Conservation (phyloP, 23 red algal species). For the Cyanidiococcus yangmingshanensis region DNA sequence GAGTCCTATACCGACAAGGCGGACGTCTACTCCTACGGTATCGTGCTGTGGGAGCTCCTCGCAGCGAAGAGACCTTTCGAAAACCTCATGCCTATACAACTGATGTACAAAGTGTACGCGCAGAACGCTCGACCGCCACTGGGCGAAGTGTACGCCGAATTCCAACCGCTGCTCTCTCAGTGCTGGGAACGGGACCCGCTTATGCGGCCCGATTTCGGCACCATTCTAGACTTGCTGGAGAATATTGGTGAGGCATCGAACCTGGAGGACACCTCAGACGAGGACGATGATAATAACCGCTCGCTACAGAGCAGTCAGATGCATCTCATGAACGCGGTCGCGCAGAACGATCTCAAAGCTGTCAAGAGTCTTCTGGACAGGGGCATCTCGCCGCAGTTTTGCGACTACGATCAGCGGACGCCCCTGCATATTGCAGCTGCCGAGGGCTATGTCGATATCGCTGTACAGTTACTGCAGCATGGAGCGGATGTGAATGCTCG, state of each 20-base stretch:
- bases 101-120: conserved; percentile 79
- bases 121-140: conserved; percentile 65
- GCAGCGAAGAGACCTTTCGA: conserved; percentile 59
- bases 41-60: conserved; percentile 88
- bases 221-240: conserved; percentile 59
- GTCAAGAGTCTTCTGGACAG: conserved; percentile 40
- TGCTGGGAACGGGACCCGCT: conserved; percentile 57
- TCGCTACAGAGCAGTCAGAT: neutral
- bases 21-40: conserved; percentile 94
- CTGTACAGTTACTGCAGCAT: conserved; percentile 38
- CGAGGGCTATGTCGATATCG: conserved; percentile 62
- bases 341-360: neutral
- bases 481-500: conserved; percentile 44
- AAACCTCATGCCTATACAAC: conserved; percentile 70
- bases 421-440: conserved; percentile 70
- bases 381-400: conserved; percentile 42
- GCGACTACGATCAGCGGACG: conserved; percentile 71
- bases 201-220: conserved; percentile 68
- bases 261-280: neutral
- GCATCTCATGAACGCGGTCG: conserved; percentile 16
- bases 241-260: conserved; percentile 22
- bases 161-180: conserved; percentile 49
- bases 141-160: conserved; percentile 30
- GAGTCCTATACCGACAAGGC: conserved; percentile 58
- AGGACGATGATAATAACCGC: conserved; percentile 2